These are phyloP conservation scores for Patellifolia procumbens DNA, from an alignment of 179 eudicot genomes.

Conservation along the genomic window DNA sequence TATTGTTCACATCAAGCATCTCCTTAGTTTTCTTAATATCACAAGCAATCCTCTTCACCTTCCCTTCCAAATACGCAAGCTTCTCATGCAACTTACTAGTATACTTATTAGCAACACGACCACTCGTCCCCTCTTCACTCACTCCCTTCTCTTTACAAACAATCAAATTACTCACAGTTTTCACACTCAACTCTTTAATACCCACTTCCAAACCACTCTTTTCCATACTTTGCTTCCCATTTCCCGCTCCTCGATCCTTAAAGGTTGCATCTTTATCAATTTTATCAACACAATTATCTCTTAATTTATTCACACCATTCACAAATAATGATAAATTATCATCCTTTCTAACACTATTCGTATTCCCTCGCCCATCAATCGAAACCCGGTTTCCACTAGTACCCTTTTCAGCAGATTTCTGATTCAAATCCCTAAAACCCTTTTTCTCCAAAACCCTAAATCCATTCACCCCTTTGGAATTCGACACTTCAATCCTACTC, in stretches of 20 bases:
- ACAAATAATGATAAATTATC: neutral
- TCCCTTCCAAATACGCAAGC: slow-evolving; percentile 88
- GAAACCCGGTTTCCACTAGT: slow-evolving; percentile 31
- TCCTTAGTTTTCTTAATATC: slow-evolving; percentile 94
- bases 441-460: slow-evolving; percentile 38
- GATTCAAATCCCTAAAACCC: slow-evolving; percentile 34
- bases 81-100: slow-evolving; percentile 85
- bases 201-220: slow-evolving; percentile 16
- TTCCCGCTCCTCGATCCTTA: slow-evolving; percentile 14
- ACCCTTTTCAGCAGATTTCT: slow-evolving; percentile 25
- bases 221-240: slow-evolving; percentile 15
- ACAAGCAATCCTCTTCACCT: slow-evolving; percentile 83
- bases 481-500: slow-evolving; percentile 22
- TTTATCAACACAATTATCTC: slow-evolving; percentile 18
- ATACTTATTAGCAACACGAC: slow-evolving; percentile 41
- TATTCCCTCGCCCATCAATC: slow-evolving; percentile 15
- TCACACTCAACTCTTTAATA: slow-evolving; percentile 27
- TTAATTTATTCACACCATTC: neutral
- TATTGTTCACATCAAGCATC: slow-evolving; percentile 79
- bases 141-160: slow-evolving; percentile 35
- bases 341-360: slow-evolving; percentile 11
- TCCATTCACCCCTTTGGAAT: slow-evolving; percentile 30
- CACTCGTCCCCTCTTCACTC: slow-evolving; percentile 37
- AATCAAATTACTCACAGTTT: slow-evolving; percentile 18
- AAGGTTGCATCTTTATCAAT: slow-evolving; percentile 19